A percentile compares a stretch with the other conserved stretches of the same genome.
Conservation (phyloP, 331 rosid species). For the Pyrus hybrid region DNA sequence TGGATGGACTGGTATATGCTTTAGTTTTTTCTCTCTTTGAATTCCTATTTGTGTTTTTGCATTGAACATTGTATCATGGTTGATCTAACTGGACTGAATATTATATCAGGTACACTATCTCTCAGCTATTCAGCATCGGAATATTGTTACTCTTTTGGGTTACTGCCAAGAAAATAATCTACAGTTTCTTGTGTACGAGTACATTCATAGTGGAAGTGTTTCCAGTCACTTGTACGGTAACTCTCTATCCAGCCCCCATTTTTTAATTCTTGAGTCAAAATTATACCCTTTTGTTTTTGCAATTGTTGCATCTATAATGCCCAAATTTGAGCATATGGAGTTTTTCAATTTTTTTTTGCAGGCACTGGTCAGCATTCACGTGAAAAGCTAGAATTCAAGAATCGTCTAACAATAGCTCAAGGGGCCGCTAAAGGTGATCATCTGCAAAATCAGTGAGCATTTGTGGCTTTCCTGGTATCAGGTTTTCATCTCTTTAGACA, state of each 20-base stretch:
- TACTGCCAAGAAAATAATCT: conserved; percentile 85
- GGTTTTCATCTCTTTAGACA: conserved; percentile 68
- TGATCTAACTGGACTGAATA: conserved; percentile 25
- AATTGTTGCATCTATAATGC: background rate
- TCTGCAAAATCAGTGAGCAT: conserved; percentile 99
- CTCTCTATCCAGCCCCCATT: conserved; percentile 21
- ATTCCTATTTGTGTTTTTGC: conserved; percentile 8
- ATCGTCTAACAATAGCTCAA: conserved; percentile 75
- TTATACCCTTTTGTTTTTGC: background rate
- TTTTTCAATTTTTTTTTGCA: conserved; percentile 19
- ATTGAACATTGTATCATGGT: conserved; percentile 12
- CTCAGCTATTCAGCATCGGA: conserved; percentile 68
- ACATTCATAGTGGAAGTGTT: conserved; percentile 84
- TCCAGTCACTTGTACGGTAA: conserved; percentile 92
- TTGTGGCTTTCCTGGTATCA: conserved; percentile 96
- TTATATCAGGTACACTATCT: conserved; percentile 71
- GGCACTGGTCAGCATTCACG: conserved; percentile 48
- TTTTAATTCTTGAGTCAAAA: background rate
- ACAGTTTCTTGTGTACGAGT: conserved; percentile 83
- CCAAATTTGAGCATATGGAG: conserved; percentile 2
- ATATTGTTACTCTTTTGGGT: conserved; percentile 75
- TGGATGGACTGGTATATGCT: background rate
- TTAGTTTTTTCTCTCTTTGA: conserved; percentile 3
- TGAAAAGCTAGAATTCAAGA: conserved; percentile 88
- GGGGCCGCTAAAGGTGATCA: conserved; percentile 99